phyloP scores from a whole-genome alignment of 1,139 yeast species.

The Pichia sp. region DNA sequence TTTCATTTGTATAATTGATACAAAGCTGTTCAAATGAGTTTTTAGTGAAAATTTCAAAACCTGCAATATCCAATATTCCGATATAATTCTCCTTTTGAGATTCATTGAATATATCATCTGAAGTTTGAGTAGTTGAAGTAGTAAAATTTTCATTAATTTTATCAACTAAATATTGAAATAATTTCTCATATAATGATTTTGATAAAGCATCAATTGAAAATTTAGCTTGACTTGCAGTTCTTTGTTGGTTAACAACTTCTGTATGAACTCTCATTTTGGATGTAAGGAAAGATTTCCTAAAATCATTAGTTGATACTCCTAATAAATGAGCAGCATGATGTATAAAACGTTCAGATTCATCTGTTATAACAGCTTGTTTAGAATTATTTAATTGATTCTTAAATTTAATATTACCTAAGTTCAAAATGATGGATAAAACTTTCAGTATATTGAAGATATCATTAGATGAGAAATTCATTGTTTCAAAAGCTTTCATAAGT shows the following conservation, averaged over 20 bases:
- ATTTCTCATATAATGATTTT: constrained; percentile 75
- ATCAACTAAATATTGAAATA: constrained; percentile 72
- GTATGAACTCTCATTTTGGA: constrained; percentile 91
- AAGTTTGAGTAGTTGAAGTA: constrained; percentile 5
- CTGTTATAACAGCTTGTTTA: constrained; percentile 72
- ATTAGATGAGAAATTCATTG: constrained; percentile 58
- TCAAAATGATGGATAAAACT: constrained; percentile 69
- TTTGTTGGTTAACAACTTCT: constrained; percentile 75
- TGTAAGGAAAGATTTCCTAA: constrained; percentile 53
- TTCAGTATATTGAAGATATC: constrained; percentile 58
- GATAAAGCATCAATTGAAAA: constrained; percentile 82
- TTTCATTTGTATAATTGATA: constrained; percentile 94
- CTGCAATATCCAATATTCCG: constrained; percentile 95
- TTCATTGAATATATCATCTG: constrained; percentile 2
- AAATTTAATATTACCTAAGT: constrained; percentile 79
- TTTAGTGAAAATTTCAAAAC: constrained; percentile 86
- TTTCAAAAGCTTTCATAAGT: constrained; percentile 58
- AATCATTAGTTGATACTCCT: constrained; percentile 50
- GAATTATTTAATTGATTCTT: constrained; percentile 48
- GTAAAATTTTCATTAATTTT: constrained; percentile 64
- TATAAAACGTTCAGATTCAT: constrained; percentile 44
- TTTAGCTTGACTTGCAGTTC: constrained; percentile 73
- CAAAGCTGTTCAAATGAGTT: constrained; percentile 96
- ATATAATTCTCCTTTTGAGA: constrained; percentile 47
- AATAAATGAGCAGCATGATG: constrained; percentile 46